Evolutionary conservation across 176 grass and related monocot species (phyloP), one percentile per base, ranked within the genome.

Genomic region (Elymus sibiricus): DNA sequence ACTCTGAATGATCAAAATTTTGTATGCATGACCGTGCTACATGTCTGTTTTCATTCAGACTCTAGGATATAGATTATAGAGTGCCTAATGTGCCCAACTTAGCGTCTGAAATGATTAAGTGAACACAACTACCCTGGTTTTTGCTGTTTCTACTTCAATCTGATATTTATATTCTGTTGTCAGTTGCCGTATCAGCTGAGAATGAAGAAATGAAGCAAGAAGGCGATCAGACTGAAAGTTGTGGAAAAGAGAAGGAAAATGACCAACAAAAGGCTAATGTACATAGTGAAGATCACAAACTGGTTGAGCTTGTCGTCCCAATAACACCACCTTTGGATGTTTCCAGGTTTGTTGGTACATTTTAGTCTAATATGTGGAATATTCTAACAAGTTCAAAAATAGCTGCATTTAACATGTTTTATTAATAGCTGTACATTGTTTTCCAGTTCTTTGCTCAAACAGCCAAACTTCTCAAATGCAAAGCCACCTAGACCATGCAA

Each of bases 401-500:
- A 65, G 14, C 27, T 65, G 62, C 63, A 31, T 16, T 29, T 27
- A n/a, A 46, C 70, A 37, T 69, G 35, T 9, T 79, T 43, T 53
- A 53, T 79, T 34, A 82, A 68, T 64, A 76, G 15, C 31, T 37
- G 26, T 64, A 75, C 65, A 25, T 64, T 56, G 17, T 49, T 58
- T 74, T 88, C 53, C 94, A 99, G 97, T 76, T 90, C 51, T 34
- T 86, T 86, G 55, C 59, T 96, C 44, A 90, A 98, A 59, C 78
- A 81, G 53, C 92, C 89, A 66, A 91, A 80, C 63, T 98, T 92
- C 87, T 94, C 96, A 44, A 94, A 79, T 69, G 90, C 86, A 78
- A 99, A 99, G 43, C 92, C 92, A 27, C 94, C 97, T 59, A 92
- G 91, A 65, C 85, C 90, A 64, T 80, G 81, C 16, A 90, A 88